Evolutionary conservation across 2,329 filamentous ascomycete species (phyloP).

Genomic region (Achaetomium macrosporum): DNA sequence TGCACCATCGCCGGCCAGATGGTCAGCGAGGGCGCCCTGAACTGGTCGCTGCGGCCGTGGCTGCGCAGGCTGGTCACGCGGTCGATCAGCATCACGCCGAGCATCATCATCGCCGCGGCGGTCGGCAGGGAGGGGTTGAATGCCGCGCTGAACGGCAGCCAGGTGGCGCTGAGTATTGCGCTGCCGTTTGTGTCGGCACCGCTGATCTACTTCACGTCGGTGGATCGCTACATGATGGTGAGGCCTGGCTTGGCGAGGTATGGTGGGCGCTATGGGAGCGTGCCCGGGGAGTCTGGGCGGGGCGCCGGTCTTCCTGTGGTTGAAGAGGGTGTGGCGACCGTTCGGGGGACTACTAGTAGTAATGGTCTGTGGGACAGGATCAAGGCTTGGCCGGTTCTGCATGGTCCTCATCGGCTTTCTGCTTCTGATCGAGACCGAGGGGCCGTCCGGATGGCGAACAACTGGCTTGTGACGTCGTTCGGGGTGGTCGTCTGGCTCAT

Average conservation of each 20-base stretch:
- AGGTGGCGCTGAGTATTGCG: constrained; percentile 26
- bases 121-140: constrained; percentile 28
- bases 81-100: constrained; percentile 28
- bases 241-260: constrained; percentile 14
- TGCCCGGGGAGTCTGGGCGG: background rate
- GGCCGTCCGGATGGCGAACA: constrained; percentile 62
- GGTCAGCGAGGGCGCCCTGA: constrained; percentile 30
- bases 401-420: background rate
- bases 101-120: constrained; percentile 27
- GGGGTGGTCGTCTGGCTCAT: constrained; percentile 57
- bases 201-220: constrained; percentile 28
- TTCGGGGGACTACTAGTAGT: background rate
- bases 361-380: background rate
- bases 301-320: background rate
- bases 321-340: background rate
- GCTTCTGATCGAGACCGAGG: background rate
- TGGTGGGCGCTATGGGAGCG: background rate
- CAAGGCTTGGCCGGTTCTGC: background rate
- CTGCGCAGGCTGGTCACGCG: constrained; percentile 27
- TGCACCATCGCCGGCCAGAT: constrained; percentile 69
- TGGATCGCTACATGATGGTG: constrained; percentile 27
- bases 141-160: constrained; percentile 20
- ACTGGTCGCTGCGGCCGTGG: constrained; percentile 26
- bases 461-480: constrained; percentile 51
- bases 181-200: constrained; percentile 29